Base-by-base conservation (phyloP, 2,329 filamentous ascomycete genomes). In the Claviceps digitariae region DNA sequence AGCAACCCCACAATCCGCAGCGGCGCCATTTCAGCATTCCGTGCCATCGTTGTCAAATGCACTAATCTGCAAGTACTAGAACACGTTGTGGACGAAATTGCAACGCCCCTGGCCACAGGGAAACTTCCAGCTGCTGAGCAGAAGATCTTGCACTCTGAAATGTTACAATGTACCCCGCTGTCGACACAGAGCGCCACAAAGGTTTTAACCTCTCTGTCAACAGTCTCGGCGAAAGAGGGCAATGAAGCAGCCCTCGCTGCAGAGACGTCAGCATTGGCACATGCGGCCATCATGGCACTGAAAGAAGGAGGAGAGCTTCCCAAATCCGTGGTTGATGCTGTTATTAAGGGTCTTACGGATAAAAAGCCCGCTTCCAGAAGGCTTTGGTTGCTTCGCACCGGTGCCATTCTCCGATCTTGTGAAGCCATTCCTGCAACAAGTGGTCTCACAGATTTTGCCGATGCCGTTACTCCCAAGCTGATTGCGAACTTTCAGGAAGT, bases 81-180 rank as follows among this genome's bases (percentile, higher is more conserved):
- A 38, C 84, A 86, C 61, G 78, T 90, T 45, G 76, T 83, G 2
- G 83, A 88, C 56, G 90, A 97, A 66, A 77, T 97, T 49, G 70
- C 93, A 6, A 77, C 72, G 13, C 90, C 90, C 1, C 69, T 98
- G 55, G 95, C 90, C 66, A 76, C 83, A 20, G 84, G 87, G 52
- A 98, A 97, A 65, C 75, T 95, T 21, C 78, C 90, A 3, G 84
- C 85, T 52, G 82, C 87, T 17, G 93, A 98, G 55, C 90, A 97
- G 61, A 85, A 90, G 62, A 77, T 86, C 4, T 72, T 90, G 2
- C 83, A 96, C 68, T 84, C 88, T 4, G 86, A 93, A 63, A 87
- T 95, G 74, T 75, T 98, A 3, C 74, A 79, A 50, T 73, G 76
- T 7, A 69, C 91, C 31, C 76, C 81, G 1, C 72, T 80, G 45